phyloP scores from a whole-genome alignment of 257 asterid genomes.

The Fraxinus americana region DNA sequence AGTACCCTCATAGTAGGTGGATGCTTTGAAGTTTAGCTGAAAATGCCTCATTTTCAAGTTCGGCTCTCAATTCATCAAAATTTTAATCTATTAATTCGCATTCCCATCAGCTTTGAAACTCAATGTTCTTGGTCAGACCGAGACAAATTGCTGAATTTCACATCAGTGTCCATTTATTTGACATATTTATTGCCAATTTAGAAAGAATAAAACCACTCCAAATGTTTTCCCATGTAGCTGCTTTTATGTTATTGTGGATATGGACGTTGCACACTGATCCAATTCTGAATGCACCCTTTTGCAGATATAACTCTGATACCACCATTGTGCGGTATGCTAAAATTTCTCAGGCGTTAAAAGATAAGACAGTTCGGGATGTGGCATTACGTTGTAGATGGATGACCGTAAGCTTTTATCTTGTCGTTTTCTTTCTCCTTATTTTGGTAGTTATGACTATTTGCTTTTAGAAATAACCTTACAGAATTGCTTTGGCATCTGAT shows the following conservation, averaged over 20 bases:
- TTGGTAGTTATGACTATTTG: neutral
- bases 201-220: constrained; percentile 5
- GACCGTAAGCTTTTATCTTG: constrained; percentile 58
- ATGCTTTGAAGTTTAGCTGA: constrained; percentile 3
- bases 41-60: neutral
- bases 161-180: constrained; percentile 15
- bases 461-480: neutral
- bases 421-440: neutral
- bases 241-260: constrained; percentile 9
- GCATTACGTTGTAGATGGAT: constrained; percentile 94
- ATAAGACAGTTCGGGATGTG: constrained; percentile 93
- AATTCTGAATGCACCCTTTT: constrained; percentile 17
- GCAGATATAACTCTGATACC: constrained; percentile 74
- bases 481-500: constrained; percentile 7
- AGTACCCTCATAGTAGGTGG: neutral
- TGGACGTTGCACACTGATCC: neutral
- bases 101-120: constrained; percentile 14
- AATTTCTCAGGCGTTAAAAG: constrained; percentile 72
- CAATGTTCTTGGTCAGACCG: neutral
- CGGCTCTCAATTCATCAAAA: neutral
- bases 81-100: constrained; percentile 3
- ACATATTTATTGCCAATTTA: neutral
- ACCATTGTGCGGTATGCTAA: constrained; percentile 64
- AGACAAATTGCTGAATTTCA: constrained; percentile 3
- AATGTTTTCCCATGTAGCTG: constrained; percentile 7